Evolutionary conservation across 2,329 filamentous ascomycete genomes (phyloP).

Genomic region (Microsporum ferrugineum): DNA sequence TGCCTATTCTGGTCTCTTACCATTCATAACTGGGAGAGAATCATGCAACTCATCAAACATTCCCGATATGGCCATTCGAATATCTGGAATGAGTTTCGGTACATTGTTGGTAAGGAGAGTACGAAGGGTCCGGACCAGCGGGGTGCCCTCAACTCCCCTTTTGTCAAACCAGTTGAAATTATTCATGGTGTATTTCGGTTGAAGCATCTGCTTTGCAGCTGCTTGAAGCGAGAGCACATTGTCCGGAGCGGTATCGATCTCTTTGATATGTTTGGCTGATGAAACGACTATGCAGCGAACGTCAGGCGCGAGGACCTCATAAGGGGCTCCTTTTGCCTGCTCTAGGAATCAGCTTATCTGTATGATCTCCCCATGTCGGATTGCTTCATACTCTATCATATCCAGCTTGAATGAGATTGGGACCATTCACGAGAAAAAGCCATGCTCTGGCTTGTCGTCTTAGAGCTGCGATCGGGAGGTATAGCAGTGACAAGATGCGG

Average conservation of each 20-base stretch:
- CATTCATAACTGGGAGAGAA: neutral
- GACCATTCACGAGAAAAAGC: neutral
- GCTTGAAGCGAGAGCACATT: neutral
- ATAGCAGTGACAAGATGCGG: neutral
- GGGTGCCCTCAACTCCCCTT: neutral
- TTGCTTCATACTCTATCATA: neutral
- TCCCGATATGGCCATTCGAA: neutral
- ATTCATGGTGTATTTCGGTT: neutral
- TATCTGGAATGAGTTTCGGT: neutral
- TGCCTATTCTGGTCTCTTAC: neutral
- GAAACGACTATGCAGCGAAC: neutral
- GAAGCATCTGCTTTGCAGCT: neutral
- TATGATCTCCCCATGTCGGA: neutral
- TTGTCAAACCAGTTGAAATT: slow-evolving; percentile 1
- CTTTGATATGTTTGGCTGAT: neutral
- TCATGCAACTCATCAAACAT: neutral
- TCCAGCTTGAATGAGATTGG: neutral
- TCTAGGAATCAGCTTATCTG: neutral
- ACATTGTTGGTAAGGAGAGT: neutral
- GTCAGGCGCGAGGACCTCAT: neutral
- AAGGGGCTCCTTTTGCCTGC: neutral
- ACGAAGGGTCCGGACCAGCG: neutral
- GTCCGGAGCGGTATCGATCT: neutral
- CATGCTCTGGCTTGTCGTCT: neutral
- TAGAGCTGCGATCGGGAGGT: neutral